Percentiles rank a stretch among this genome's conserved stretches.
phyloP scores from a whole-genome alignment of 2,329 filamentous ascomycete species.

The Nemania sp. region DNA sequence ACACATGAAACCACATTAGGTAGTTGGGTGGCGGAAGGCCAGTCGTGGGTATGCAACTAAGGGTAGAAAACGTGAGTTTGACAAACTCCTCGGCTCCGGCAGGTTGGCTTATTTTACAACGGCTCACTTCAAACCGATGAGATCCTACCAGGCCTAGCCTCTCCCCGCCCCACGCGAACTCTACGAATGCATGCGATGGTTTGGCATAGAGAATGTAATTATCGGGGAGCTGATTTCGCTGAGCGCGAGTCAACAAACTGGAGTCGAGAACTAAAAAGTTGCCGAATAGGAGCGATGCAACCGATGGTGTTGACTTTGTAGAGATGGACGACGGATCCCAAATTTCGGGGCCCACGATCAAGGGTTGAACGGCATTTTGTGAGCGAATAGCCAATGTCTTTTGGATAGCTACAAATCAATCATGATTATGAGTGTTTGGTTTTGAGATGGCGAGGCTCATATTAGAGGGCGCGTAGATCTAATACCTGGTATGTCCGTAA shows the following conservation, averaged over 20 bases:
- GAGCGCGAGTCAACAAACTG: slow-evolving; percentile 2
- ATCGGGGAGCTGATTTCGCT: slow-evolving; percentile 19
- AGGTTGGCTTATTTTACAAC: not conserved
- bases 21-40: slow-evolving; percentile 6
- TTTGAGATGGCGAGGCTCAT: not conserved
- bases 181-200: slow-evolving; percentile 22
- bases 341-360: slow-evolving; percentile 10
- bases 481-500: slow-evolving; percentile 26
- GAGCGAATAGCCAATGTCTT: slow-evolving; percentile 11
- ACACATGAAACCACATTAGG: slow-evolving; percentile 10
- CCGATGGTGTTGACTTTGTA: slow-evolving; percentile 19
- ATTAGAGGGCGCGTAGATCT: not conserved
- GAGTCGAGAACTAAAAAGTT: slow-evolving; percentile 24
- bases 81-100: slow-evolving; percentile 12
- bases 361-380: not conserved
- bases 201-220: slow-evolving; percentile 19
- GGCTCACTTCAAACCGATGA: slow-evolving; percentile 28
- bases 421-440: not conserved
- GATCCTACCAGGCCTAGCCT: slow-evolving; percentile 20
- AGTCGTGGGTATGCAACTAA: slow-evolving; percentile 16
- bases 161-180: slow-evolving; percentile 20
- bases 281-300: slow-evolving; percentile 21
- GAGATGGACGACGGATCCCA: slow-evolving; percentile 20
- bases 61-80: slow-evolving; percentile 19
- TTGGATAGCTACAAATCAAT: slow-evolving; percentile 4